These are phyloP conservation scores for Thermomucor indicae-seudaticae DNA, from an alignment of 371 early-diverging fungal genomes.

Conservation along the genomic window DNA sequence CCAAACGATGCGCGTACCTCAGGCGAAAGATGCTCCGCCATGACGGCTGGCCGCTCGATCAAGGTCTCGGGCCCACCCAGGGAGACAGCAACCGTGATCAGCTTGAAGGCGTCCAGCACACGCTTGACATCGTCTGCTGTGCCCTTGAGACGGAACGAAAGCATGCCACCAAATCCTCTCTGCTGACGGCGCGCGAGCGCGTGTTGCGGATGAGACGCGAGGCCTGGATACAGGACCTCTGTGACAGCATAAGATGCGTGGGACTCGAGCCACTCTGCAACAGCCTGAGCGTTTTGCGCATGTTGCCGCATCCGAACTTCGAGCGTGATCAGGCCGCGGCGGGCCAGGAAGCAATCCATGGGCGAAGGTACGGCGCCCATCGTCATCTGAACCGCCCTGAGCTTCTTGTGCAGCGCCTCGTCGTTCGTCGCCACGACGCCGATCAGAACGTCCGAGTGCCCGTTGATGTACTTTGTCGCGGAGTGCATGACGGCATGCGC, in stretches of 20 bases:
- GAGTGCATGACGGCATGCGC: conserved; percentile 82
- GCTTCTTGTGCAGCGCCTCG: conserved; percentile 10
- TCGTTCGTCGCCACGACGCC: conserved; percentile 40
- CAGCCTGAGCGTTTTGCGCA: neutral
- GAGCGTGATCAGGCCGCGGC: conserved; percentile 26
- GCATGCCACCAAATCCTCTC: conserved; percentile 13
- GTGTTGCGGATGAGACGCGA: conserved; percentile 8
- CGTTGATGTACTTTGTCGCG: conserved; percentile 79
- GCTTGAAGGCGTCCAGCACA: neutral
- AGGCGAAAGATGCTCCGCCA: neutral
- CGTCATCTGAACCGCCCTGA: conserved; percentile 23
- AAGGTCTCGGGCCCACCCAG: conserved; percentile 66
- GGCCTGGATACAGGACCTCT: conserved; percentile 5
- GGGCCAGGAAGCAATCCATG: conserved; percentile 46
- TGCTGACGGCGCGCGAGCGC: neutral
- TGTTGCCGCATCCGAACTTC: conserved; percentile 12
- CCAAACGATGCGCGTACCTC: conserved; percentile 56
- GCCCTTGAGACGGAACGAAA: conserved; percentile 26
- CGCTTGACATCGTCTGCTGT: conserved; percentile 13
- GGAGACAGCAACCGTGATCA: conserved; percentile 41
- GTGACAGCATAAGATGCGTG: neutral
- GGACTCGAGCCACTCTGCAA: conserved; percentile 2
- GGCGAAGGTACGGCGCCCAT: conserved; percentile 47
- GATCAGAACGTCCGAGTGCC: conserved; percentile 67
- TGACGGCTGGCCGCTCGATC: conserved; percentile 5